A percentile compares a stretch with the other conserved stretches of the same genome.
These are phyloP conservation scores for Alternaria atra DNA, from an alignment of 2,329 filamentous ascomycete species.

Conservation along the genomic window DNA sequence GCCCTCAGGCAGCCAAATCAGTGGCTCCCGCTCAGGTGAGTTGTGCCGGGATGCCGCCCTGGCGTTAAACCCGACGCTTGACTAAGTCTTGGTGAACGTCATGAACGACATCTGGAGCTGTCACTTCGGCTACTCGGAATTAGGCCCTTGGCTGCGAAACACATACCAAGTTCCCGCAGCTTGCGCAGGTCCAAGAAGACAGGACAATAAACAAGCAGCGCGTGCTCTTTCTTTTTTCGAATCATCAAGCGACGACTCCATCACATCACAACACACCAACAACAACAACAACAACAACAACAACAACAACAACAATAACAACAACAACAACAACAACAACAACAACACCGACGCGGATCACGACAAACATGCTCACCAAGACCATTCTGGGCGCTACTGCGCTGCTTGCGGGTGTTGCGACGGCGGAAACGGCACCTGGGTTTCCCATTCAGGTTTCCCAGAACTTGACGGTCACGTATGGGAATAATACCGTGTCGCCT, in stretches of 20 bases:
- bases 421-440: constrained; percentile 40
- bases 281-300: constrained; percentile 3
- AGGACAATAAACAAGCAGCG: neutral
- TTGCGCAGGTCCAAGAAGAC: neutral
- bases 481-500: constrained; percentile 44
- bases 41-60: constrained; percentile 1
- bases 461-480: constrained; percentile 39
- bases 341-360: neutral
- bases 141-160: neutral
- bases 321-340: neutral
- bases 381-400: constrained; percentile 21
- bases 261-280: neutral
- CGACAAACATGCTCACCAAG: constrained; percentile 25
- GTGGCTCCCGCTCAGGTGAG: neutral
- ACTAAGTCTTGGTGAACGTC: constrained; percentile 3
- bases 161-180: neutral
- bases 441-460: constrained; percentile 35
- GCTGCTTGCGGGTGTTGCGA: constrained; percentile 22
- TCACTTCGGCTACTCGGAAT: constrained; percentile 1
- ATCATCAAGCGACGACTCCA: neutral
- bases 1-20: neutral
- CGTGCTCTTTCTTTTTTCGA: neutral
- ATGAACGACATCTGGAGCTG: neutral
- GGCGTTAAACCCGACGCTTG: neutral
- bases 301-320: constrained; percentile 2